phyloP scores from a whole-genome alignment of 2,329 filamentous ascomycete species.

The Lachnellula arida region DNA sequence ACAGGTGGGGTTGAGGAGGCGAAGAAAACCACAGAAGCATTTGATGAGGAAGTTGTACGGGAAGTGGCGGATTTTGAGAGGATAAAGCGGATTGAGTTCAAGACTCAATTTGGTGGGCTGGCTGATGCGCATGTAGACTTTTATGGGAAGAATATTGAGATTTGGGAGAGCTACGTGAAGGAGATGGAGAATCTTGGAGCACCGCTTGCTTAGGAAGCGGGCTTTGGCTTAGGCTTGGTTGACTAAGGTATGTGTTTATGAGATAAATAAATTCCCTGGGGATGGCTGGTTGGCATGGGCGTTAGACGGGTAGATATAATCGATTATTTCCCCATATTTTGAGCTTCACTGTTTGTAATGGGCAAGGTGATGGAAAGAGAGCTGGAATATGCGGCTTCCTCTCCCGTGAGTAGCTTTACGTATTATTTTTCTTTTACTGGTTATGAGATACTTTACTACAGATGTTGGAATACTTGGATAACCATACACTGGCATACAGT shows the following conservation, averaged over 20 bases:
- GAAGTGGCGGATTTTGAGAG: conserved; percentile 93
- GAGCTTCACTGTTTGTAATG: not conserved
- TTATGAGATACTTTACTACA: not conserved
- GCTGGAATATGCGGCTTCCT: not conserved
- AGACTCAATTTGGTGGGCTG: conserved; percentile 75
- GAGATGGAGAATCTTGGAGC: conserved; percentile 72
- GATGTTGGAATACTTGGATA: not conserved
- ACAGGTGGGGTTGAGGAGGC: conserved; percentile 85
- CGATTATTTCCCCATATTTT: not conserved
- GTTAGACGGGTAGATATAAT: conserved; percentile 8
- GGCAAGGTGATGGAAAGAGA: not conserved
- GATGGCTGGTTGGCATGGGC: not conserved
- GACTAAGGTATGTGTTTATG: not conserved
- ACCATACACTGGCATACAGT: no score
- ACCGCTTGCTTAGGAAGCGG: conserved; percentile 20
- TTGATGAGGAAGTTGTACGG: conserved; percentile 92
- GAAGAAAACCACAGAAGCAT: conserved; percentile 82
- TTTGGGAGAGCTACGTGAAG: conserved; percentile 85
- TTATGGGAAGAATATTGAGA: conserved; percentile 72
- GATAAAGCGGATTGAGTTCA: conserved; percentile 93
- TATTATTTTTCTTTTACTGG: not conserved
- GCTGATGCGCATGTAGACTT: conserved; percentile 84
- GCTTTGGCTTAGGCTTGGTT: not conserved
- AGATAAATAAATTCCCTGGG: not conserved
- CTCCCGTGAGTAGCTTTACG: not conserved